phyloP scores from a whole-genome alignment of 1,284 basidiomycete species.

The Pulveroboletus sp. region DNA sequence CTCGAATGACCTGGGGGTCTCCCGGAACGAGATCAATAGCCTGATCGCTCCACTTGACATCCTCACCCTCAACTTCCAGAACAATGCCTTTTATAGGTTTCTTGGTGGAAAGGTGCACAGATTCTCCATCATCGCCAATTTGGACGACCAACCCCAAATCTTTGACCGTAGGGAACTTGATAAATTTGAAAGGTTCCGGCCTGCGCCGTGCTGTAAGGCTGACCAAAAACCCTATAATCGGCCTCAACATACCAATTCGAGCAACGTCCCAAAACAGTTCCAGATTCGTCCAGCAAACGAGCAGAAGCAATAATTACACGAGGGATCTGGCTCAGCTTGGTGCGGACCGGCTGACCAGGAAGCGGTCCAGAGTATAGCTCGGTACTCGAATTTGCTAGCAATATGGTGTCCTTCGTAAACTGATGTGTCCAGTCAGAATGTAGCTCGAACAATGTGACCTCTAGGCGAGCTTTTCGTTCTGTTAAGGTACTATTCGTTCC shows the following conservation, averaged over 20 bases:
- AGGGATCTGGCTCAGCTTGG: constrained; percentile 63
- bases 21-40: constrained; percentile 84
- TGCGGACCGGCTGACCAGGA: constrained; percentile 69
- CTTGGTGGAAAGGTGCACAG: constrained; percentile 57
- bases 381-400: constrained; percentile 78
- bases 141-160: constrained; percentile 58
- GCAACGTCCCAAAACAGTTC: constrained; percentile 70
- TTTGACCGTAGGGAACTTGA: constrained; percentile 70
- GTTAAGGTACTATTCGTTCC: constrained; percentile 74
- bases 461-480: constrained; percentile 59
- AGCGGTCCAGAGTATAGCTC: constrained; percentile 74
- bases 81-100: constrained; percentile 85
- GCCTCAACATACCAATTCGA: constrained; percentile 64
- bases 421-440: constrained; percentile 58
- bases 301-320: constrained; percentile 76
- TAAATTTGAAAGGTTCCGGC: constrained; percentile 91
- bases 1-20: constrained; percentile 71
- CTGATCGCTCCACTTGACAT: constrained; percentile 82
- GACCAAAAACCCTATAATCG: constrained; percentile 10
- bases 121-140: constrained; percentile 57
- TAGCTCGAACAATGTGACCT: constrained; percentile 72
- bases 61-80: constrained; percentile 73
- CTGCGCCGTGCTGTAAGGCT: constrained; percentile 40
- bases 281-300: constrained; percentile 60
- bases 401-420: constrained; percentile 51